phyloP scores from a whole-genome alignment of 768 basidiomycete genomes.

The Lactifluus subvellereus region DNA sequence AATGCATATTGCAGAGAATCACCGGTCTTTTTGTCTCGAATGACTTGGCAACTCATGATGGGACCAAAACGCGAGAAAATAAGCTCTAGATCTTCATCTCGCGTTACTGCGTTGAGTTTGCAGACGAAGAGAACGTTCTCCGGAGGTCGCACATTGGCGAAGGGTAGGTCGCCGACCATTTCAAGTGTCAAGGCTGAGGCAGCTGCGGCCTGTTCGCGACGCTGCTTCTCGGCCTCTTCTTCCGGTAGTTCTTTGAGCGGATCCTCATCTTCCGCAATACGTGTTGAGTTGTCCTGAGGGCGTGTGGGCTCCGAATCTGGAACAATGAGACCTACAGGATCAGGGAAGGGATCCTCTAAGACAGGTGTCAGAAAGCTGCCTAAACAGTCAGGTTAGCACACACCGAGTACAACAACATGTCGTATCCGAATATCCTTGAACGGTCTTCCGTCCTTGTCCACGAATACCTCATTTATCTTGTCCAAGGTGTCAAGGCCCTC shows the following conservation, averaged over 20 bases:
- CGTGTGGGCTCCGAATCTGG: conserved; percentile 73
- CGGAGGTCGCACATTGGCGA: conserved; percentile 95
- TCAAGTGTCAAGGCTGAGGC: conserved; percentile 95
- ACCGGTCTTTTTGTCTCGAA: conserved; percentile 91
- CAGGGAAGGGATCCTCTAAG: conserved; percentile 91
- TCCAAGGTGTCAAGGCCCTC: conserved; percentile 90
- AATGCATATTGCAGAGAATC: conserved; percentile 98
- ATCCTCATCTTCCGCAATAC: conserved; percentile 95
- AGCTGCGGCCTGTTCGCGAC: conserved; percentile 82
- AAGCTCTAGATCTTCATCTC: conserved; percentile 93
- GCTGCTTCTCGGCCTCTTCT: conserved; percentile 74
- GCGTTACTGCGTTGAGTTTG: conserved; percentile 94
- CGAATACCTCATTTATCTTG: conserved; percentile 87
- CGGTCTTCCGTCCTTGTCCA: conserved; percentile 83
- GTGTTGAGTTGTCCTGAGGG: conserved; percentile 79
- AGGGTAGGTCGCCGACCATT: conserved; percentile 99
- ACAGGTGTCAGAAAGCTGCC: conserved; percentile 2
- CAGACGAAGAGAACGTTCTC: conserved; percentile 99
- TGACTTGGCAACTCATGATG: conserved; percentile 97
- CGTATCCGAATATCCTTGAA: conserved; percentile 92
- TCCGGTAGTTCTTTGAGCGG: conserved; percentile 75
- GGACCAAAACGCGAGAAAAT: conserved; percentile 95
- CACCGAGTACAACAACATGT: conserved; percentile 93
- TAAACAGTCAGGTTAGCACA: conserved; percentile 25
- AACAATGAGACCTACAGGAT: conserved; percentile 68